These are phyloP conservation scores for Aspergillus tubingensis DNA, from an alignment of 2,329 filamentous ascomycete genomes.

Conservation along the genomic window DNA sequence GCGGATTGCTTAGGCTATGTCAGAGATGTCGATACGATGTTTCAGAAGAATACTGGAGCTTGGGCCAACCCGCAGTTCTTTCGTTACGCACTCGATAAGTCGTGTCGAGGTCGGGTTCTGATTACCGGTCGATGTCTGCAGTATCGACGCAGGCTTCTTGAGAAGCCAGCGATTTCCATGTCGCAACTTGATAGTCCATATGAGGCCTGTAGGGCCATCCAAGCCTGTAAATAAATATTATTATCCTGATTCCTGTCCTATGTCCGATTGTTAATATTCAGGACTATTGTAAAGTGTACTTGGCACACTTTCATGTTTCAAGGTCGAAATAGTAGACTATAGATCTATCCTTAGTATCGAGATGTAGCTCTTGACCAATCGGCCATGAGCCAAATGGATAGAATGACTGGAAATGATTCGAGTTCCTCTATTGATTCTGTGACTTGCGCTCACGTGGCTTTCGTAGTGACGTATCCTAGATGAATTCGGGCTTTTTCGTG, in stretches of 20 bases:
- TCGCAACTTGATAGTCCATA: slow-evolving; percentile 13
- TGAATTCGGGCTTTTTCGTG: background rate
- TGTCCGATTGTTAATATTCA: no score
- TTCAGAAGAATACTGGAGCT: slow-evolving; percentile 3
- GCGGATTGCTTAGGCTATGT: slow-evolving; percentile 20
- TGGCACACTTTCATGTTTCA: no score
- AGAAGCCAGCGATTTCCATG: slow-evolving; percentile 15
- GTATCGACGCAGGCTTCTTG: slow-evolving; percentile 16
- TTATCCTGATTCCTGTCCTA: no score
- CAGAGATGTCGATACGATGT: slow-evolving; percentile 14
- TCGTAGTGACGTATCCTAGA: background rate
- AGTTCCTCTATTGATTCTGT: no score
- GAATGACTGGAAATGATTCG: no score
- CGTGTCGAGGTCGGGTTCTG: slow-evolving; percentile 16
- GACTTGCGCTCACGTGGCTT: background rate
- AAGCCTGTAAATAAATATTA: slow-evolving; percentile 2
- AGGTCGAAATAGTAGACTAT: no score
- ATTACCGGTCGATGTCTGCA: slow-evolving; percentile 14
- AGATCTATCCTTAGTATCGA: no score
- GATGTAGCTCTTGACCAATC: no score
- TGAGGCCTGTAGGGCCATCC: slow-evolving; percentile 15
- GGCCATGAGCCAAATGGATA: no score
- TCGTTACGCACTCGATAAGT: slow-evolving; percentile 16
- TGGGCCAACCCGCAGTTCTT: slow-evolving; percentile 18
- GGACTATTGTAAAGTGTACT: no score